Conservation (phyloP, 331 rosid genomes). For the Acacia concinna region DNA sequence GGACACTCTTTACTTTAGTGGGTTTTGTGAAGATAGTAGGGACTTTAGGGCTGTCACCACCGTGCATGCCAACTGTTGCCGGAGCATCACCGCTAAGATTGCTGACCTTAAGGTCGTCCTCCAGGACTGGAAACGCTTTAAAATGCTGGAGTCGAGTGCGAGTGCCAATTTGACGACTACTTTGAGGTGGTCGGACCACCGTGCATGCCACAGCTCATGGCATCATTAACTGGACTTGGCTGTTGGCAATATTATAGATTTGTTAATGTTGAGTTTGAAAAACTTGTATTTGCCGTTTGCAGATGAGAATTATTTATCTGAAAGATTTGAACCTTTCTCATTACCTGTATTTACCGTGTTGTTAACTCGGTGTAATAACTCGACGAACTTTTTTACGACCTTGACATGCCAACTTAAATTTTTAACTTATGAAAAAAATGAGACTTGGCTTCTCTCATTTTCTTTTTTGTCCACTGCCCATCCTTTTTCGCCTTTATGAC, state of each 20-base stretch:
- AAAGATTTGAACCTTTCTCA: too few species aligned
- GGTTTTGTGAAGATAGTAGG: conserved; percentile 71
- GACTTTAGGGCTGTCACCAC: conserved; percentile 52
- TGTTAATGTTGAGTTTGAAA: neutral
- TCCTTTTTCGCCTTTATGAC: too few species aligned
- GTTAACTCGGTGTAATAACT: too few species aligned
- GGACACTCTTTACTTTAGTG: conserved; percentile 74
- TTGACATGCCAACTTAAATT: too few species aligned
- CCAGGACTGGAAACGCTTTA: conserved; percentile 67
- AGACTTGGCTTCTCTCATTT: too few species aligned
- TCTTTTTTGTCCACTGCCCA: too few species aligned
- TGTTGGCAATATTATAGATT: too few species aligned
- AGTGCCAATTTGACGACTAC: conserved; percentile 6
- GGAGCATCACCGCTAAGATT: conserved; percentile 64
- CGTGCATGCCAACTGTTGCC: conserved; percentile 80
- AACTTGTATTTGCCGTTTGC: too few species aligned
- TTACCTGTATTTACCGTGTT: too few species aligned
- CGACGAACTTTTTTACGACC: too few species aligned
- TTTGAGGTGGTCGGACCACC: conserved; percentile 50
- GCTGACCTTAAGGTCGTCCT: conserved; percentile 45
- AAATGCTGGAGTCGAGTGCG: neutral
- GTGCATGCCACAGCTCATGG: conserved; percentile 62
- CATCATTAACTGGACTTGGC: neutral
- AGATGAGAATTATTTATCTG: too few species aligned
- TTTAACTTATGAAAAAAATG: too few species aligned